phyloP scores from a whole-genome alignment of 192 early-diverging fungal genomes.

The Glomus cerebriforme region DNA sequence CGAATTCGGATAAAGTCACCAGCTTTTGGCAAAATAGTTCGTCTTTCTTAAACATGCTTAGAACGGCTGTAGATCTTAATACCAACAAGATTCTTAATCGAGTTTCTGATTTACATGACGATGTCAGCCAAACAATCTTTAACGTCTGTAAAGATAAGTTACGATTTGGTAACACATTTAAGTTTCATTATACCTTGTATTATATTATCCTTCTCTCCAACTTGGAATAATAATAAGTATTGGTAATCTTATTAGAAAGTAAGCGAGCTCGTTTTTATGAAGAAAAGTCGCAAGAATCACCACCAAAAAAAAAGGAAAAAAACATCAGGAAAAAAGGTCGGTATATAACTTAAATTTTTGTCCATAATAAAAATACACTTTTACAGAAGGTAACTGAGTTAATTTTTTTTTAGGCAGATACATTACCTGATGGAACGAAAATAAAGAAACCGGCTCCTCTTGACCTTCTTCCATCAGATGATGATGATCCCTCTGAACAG shows the following conservation, averaged over 20 bases:
- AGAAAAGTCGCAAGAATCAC: no score
- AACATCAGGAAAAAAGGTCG: slow-evolving; percentile 14
- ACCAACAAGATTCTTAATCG: slow-evolving; percentile 1
- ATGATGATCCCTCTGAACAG: no score
- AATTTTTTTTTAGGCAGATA: background rate
- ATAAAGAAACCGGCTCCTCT: slow-evolving; percentile 7
- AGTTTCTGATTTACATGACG: slow-evolving; percentile 4
- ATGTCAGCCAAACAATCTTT: slow-evolving; percentile 16
- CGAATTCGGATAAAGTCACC: background rate
- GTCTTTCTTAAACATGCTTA: slow-evolving; percentile 13
- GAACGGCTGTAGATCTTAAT: slow-evolving; percentile 12
- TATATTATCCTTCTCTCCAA: background rate
- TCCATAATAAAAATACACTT: no score
- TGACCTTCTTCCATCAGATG: slow-evolving; percentile 1
- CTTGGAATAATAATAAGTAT: slow-evolving; percentile 12
- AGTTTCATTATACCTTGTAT: background rate
- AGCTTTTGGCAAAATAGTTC: slow-evolving; percentile 6
- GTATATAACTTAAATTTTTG: slow-evolving; percentile 4
- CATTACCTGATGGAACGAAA: slow-evolving; percentile 18
- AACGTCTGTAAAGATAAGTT: slow-evolving; percentile 14
- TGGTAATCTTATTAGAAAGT: background rate
- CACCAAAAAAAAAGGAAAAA: slow-evolving; percentile 11
- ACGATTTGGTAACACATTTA: slow-evolving; percentile 26
- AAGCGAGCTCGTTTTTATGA: slow-evolving; percentile 4
- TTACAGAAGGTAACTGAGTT: no score